Evolutionary conservation across 495 filamentous ascomycete genomes (phyloP), one percentile per base, ranked within the genome.

Genomic region (Baudoinia panamericana): DNA sequence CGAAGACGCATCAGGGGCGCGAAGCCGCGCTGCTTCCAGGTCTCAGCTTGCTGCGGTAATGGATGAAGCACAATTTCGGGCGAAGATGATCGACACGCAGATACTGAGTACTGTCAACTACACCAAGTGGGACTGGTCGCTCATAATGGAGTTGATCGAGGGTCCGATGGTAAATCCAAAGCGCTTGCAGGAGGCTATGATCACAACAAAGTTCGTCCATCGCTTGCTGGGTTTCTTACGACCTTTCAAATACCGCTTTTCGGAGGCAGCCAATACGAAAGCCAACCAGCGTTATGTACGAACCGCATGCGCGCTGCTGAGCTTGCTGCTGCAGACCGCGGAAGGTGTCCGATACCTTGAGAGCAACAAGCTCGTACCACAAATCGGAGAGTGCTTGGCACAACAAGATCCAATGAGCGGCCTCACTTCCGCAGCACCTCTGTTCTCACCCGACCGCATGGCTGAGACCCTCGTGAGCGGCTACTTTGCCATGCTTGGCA

Each of bases 231-330:
- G 83, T 34, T 97, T 97, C 50, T 93, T 93, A 56, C 73, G 88
- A 13, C 90, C 90, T 5, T 96, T 97, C 67, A 97, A 97, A 56
- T 88, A 84, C 56, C 80, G 86, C 36, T 97, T 94, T 50, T 80
- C 83, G 1, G 79, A 88, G 50, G 67, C 82, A 31, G 71, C 78
- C 48, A 93, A 84, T 58, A 87, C 84, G 8, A 84, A 92, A 50
- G 78, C 78, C 15, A 92, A 92, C 48, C 90, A 97, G 53, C 84
- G 88, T 31, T 96, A 96, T 60, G 81, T 96, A 29, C 75, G 79
- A 48, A 80, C 78, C 13, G 90, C 87, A 2, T 94, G 86, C 58
- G 77, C 84, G 7, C 58, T 97, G 41, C 80, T 96, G 52, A 78
- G 80, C 34, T 84, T 80, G 26, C 66, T 97, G 21, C 67, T 97